A percentile compares a stretch with the other conserved stretches of the same genome.
phyloP scores from a whole-genome alignment of 139 green algal species.

The Volvox reticuliferus region DNA sequence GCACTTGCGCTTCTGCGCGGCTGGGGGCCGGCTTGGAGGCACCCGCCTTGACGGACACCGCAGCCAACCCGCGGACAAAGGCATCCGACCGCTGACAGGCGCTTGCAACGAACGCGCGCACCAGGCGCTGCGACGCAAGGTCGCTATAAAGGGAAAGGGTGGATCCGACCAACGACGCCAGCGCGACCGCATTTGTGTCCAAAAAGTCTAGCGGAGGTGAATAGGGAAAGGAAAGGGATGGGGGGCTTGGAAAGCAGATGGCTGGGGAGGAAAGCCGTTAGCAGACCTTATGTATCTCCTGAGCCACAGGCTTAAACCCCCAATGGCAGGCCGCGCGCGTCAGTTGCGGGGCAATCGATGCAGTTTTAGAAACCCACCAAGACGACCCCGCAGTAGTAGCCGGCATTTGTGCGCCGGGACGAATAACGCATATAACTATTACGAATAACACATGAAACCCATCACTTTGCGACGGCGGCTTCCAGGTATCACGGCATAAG shows the following conservation, averaged over 20 bases:
- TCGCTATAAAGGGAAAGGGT: conserved; percentile 39
- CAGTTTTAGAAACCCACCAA: too few relatives aligned
- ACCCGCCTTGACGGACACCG: conserved; percentile 59
- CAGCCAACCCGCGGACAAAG: conserved; percentile 74
- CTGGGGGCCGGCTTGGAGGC: conserved; percentile 42
- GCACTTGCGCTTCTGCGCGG: conserved; percentile 32
- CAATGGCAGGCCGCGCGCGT: too few relatives aligned
- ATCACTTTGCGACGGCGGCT: too few relatives aligned
- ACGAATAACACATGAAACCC: too few relatives aligned
- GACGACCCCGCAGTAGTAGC: too few relatives aligned
- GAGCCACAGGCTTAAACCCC: too few relatives aligned
- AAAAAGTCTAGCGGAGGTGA: conserved; percentile 66
- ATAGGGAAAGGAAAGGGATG: background rate
- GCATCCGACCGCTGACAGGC: conserved; percentile 45
- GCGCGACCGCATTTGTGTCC: conserved; percentile 55
- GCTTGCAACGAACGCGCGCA: conserved; percentile 48
- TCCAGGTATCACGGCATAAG: too few relatives aligned
- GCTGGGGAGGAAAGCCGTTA: background rate
- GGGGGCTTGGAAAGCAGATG: background rate
- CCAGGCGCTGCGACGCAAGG: conserved; percentile 52
- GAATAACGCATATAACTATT: too few relatives aligned
- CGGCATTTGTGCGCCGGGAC: too few relatives aligned
- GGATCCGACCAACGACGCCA: conserved; percentile 56
- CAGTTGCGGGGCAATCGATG: too few relatives aligned
- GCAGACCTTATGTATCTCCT: too few relatives aligned